Base-by-base conservation (phyloP, 164 flowering plant genomes). In the Annona cherimola region DNA sequence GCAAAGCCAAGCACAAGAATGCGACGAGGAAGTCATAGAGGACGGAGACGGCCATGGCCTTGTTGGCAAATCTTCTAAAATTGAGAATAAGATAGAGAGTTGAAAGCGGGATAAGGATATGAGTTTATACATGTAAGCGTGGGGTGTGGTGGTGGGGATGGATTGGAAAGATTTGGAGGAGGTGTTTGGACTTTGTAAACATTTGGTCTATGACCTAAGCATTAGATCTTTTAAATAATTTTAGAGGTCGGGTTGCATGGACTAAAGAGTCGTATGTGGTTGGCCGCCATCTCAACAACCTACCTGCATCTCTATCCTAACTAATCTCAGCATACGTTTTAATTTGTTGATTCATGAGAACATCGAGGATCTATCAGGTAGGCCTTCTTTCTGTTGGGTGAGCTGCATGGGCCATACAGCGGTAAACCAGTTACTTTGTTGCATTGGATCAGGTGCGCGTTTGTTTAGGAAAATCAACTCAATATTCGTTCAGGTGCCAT, bases 1-100 rank as follows among this genome's bases (percentile, higher is more conserved):
- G 42, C 18, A 83, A 59, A 44, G 72, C 74, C 0, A 73, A 7
- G 1, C 86, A 76, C 16, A 86, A 77, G 61, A 86, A 4, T 11
- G 74, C 76, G 67, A 90, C 3, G 39, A 75, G 42, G 12, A 76
- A 16, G 73, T 78, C 68, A 71, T 85, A 81, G 9, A 69, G 78
- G 2, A 39, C 4, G 20, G 45, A 55, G 3, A 46, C 40, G 3
- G 54, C 40, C 26, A n/a, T 45, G 67, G 44, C 67, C 11, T 26
- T 50, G 42, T 5, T 66, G 45, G 44, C 41, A 71, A 84, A 81
- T 85, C 45, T 67, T 81, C 57, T 50, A 11, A 50, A 50, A 50
- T 26, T 26, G 57, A 1, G 18, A 50, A 16, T 11, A 50, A 50
- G 57, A 16, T 50, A 50, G 14, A 11, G 14, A 50, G 14, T 0